Base-by-base conservation (phyloP, 768 basidiomycete genomes). In the Rhodotorula toruloides region DNA sequence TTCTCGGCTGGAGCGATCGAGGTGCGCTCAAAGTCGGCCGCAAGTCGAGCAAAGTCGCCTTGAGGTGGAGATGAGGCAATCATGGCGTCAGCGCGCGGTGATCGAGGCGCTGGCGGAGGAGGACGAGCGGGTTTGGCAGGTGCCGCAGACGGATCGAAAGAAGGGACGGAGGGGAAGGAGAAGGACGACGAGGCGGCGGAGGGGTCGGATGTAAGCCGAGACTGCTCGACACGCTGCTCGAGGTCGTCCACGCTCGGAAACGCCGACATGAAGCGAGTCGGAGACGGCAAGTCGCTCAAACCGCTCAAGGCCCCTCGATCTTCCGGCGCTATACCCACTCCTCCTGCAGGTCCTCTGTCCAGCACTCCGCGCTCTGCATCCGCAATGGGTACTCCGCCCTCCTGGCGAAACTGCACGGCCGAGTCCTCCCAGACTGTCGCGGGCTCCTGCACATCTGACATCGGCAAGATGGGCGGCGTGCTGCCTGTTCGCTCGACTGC, bases 231-330 rank as follows among this genome's bases (percentile, higher is more conserved):
- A 12, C 7, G 19, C 22, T 36, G 31, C 32, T 70, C 69, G 17
- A 70, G 56, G 37, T 70, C 69, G 50, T 67, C 65, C 43, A 71
- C 37, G 39, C 61, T 63, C 9, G 70, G 70, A 40, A 71, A 67
- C 10, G 21, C 12, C 25, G 43, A 17, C 2, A 6, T 39, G 16
- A 67, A 71, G n/a, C 46, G 22, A 17, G 53, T 22, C 19, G 68
- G 47, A 1, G 47, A 56, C 2, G 53, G 37, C 5, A 53, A 29
- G 31, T 53, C 57, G 21, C 25, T 21, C 5, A 17, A 11, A 5
- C 42, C 47, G 12, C 42, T 42, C n/a, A 29, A 27, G 3, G 44
- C 54, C 11, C n/a, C 11, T 5, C 55, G 44, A 1, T 4, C n/a
- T 22, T 55, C 37, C 4, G 66, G 56, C 13, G 56, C 66, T 9